Conservation (phyloP, 176 grass and related monocot species). For the Juncus inflexus region DNA sequence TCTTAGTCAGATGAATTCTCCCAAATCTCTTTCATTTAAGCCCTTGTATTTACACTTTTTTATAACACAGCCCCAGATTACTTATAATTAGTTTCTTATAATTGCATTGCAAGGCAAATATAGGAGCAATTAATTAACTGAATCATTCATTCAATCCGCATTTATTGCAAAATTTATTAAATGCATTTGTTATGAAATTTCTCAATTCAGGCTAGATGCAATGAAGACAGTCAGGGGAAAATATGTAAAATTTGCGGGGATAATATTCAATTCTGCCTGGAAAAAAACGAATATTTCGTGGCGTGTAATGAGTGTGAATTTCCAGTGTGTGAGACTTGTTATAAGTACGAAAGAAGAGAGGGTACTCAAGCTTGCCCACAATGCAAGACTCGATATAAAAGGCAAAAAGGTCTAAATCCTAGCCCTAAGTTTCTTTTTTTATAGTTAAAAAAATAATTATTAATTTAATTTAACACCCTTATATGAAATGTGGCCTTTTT, state of each 20-base stretch:
- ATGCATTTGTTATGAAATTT: background rate
- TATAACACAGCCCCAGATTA: too few species aligned
- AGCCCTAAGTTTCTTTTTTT: background rate
- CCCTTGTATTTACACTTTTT: too few species aligned
- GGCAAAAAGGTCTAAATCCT: constrained; percentile 38
- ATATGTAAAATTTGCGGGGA: constrained; percentile 46
- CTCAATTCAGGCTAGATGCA: constrained; percentile 27
- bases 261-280: constrained; percentile 23
- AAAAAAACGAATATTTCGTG: constrained; percentile 37
- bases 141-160: too few species aligned
- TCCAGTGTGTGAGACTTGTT: constrained; percentile 42
- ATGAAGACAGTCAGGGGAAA: constrained; percentile 13
- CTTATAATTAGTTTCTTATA: too few species aligned
- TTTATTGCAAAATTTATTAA: too few species aligned
- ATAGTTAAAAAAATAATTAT: background rate
- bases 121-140: too few species aligned
- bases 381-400: constrained; percentile 50
- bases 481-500: background rate
- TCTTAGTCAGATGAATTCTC: too few species aligned
- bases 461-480: background rate
- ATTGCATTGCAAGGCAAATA: background rate
- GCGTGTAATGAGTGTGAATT: constrained; percentile 51
- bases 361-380: constrained; percentile 46
- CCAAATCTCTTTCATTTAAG: too few species aligned
- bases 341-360: constrained; percentile 47